Base-by-base conservation (phyloP, 352 stramenopile genomes). In the Globisporangium nunn region DNA sequence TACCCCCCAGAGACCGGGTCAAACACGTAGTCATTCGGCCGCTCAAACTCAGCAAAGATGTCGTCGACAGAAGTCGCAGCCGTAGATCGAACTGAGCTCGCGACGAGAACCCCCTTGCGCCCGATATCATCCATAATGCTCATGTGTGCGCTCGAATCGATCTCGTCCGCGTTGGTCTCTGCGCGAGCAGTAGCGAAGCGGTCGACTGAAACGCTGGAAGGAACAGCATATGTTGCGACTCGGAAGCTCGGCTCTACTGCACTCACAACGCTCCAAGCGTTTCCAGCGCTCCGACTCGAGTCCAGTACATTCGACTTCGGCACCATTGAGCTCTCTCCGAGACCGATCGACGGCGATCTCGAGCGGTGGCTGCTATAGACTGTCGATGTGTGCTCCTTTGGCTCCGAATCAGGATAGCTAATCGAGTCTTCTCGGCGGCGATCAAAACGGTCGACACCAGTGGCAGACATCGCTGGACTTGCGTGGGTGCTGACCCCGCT, bases 1-100 rank as follows among this genome's bases (percentile, higher is more conserved):
- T 92, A 92, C 8, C 73, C 68, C 29, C 78, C 79, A 4, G 68
- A 80, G 5, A 48, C 62, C 35, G 72, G 56, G 30, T 92, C 81
- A 49, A 90, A 90, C 3, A 88, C 70, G 55, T 92, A 92, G 31
- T 90, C 75, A n/a, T 82, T 84, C 0, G 73, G 78, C 31, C 72
- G 73, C 64, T 92, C 81, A 55, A 90, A 92, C 28, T 84, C 74
- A 0, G 79, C 75, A 60, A 92, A 90, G 44, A 81, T 77, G 56
- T 90, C 81, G 48, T 92, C 79, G n/a, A 88, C 57, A 10, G 78
- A 75, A 6, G 73, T 61, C 46, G 78, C 74, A 6, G 73, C 59
- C 46, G 60, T 39, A 54, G 30, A 15, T 59, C 56, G 37, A 43
- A 10, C 40, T 1, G 54, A 18, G 39, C 50, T 40, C 6, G 47